phyloP scores from a whole-genome alignment of 176 grass and related monocot species.

The Triticum timopheevii region DNA sequence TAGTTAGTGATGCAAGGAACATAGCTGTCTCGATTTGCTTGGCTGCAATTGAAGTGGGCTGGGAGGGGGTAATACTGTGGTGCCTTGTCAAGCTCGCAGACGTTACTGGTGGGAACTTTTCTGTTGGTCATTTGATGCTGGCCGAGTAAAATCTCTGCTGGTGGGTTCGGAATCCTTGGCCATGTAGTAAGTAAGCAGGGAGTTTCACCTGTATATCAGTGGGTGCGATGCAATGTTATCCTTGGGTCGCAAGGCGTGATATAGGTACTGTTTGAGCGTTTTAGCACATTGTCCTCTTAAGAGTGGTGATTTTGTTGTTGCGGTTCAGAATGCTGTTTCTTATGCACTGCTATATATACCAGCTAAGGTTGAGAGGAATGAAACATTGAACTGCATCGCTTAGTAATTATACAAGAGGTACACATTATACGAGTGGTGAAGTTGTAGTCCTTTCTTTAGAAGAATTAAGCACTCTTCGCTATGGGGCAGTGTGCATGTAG shows the following conservation, averaged over 20 bases:
- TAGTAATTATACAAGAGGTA: not conserved
- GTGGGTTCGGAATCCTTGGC: not conserved
- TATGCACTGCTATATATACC: not conserved
- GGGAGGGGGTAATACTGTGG: not conserved
- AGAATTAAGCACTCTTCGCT: not conserved
- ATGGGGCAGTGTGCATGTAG: not conserved
- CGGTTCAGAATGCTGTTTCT: not conserved
- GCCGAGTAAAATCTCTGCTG: not conserved
- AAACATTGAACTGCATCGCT: not conserved
- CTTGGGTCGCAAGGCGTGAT: not conserved
- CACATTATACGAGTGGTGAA: not conserved
- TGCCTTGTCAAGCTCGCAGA: not conserved
- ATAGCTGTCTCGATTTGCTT: not conserved
- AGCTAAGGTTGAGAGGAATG: not conserved
- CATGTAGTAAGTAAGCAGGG: not conserved
- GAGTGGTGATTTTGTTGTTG: not conserved
- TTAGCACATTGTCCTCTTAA: not conserved
- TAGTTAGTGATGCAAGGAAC: not conserved
- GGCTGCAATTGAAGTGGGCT: not conserved
- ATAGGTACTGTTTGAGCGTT: not conserved
- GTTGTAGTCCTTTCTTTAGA: not conserved
- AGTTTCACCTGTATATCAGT: not conserved
- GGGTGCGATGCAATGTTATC: not conserved
- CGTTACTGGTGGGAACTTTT: not conserved
- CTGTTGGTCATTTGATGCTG: not conserved